Conservation (phyloP, 441 rosid species). For the Populus hybrid region DNA sequence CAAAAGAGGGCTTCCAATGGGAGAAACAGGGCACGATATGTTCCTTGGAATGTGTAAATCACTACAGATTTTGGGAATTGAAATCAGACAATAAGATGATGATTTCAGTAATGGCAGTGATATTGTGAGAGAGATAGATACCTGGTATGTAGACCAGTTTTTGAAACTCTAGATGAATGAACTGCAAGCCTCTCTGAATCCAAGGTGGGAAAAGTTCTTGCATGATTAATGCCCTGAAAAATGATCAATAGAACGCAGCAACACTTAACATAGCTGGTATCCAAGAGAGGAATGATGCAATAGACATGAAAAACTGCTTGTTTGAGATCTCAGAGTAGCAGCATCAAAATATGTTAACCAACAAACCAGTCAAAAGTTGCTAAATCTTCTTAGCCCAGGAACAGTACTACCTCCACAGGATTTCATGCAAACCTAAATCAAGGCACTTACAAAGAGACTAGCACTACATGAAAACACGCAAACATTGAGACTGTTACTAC, state of each 20-base stretch:
- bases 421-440: not conserved
- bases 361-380: not conserved
- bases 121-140: conserved; percentile 17
- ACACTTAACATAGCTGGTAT: not conserved
- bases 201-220: conserved; percentile 40
- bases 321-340: not conserved
- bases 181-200: conserved; percentile 52
- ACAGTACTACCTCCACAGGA: not conserved
- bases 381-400: not conserved
- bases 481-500: not conserved
- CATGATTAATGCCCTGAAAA: conserved; percentile 44
- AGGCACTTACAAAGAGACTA: not conserved
- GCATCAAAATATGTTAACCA: not conserved
- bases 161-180: conserved; percentile 50
- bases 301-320: not conserved
- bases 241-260: conserved; percentile 21
- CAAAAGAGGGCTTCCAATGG: conserved; percentile 66
- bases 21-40: conserved; percentile 66
- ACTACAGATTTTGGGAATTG: conserved; percentile 28
- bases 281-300: conserved; percentile 1
- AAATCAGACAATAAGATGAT: conserved; percentile 20
- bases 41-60: conserved; percentile 49
- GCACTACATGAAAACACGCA: not conserved
- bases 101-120: not conserved
- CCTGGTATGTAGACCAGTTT: conserved; percentile 41